These are phyloP conservation scores for Rhizodiscina lignyota DNA, from an alignment of 495 filamentous ascomycete genomes.

Conservation along the genomic window DNA sequence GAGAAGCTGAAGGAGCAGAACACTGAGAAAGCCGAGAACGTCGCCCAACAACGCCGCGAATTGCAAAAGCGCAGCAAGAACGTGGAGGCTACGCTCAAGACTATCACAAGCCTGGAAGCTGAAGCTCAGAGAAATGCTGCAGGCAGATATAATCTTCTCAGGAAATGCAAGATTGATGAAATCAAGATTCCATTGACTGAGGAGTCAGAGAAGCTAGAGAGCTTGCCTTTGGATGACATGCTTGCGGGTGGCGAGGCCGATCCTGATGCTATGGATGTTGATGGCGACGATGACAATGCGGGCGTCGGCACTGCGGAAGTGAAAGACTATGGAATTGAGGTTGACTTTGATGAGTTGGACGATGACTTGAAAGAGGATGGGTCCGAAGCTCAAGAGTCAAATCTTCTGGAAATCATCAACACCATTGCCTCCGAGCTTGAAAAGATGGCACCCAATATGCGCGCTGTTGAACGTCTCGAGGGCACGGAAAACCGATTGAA, in stretches of 20 bases:
- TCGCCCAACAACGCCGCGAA: conserved; percentile 66
- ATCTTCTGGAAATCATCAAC: conserved; percentile 60
- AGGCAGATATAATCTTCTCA: conserved; percentile 64
- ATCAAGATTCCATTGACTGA: conserved; percentile 67
- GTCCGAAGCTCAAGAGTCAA: conserved; percentile 41
- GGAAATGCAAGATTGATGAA: conserved; percentile 85
- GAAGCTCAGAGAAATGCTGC: conserved; percentile 71
- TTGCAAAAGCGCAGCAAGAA: conserved; percentile 69
- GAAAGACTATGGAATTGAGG: conserved; percentile 83
- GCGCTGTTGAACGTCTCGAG: conserved; percentile 83
- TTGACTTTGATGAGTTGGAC: conserved; percentile 75
- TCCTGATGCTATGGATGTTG: conserved; percentile 76
- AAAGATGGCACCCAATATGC: conserved; percentile 89
- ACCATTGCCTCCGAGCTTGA: conserved; percentile 63
- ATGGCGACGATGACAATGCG: conserved; percentile 34
- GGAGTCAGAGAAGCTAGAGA: conserved; percentile 58
- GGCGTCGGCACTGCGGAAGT: conserved; percentile 30
- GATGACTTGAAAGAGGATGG: conserved; percentile 68
- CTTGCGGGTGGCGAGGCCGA: conserved; percentile 38
- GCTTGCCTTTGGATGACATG: conserved; percentile 72
- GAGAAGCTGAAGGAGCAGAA: conserved; percentile 48
- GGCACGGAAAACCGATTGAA: conserved; percentile 69
- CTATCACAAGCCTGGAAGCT: conserved; percentile 60
- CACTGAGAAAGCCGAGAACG: conserved; percentile 51
- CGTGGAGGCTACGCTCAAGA: conserved; percentile 63